Percentiles rank a stretch among this genome's conserved stretches.
Evolutionary conservation across 306 rosid genomes (phyloP).

Genomic region (Hylodesmum podocarpum): DNA sequence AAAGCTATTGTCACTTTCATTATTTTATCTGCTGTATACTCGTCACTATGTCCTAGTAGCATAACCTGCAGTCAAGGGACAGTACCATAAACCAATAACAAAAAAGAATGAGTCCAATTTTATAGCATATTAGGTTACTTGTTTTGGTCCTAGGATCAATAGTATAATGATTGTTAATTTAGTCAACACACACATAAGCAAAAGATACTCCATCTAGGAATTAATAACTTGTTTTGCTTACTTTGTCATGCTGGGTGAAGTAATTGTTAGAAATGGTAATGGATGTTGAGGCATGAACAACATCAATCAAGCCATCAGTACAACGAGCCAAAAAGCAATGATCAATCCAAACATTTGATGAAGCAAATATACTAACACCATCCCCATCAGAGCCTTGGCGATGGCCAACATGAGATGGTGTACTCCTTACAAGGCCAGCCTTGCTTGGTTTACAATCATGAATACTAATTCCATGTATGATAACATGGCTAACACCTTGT

Average conservation of each 20-base stretch:
- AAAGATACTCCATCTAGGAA: neutral
- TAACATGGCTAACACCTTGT: slow-evolving; percentile 72
- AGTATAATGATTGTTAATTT: neutral
- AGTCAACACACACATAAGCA: neutral
- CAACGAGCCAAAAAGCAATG: slow-evolving; percentile 64
- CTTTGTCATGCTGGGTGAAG: slow-evolving; percentile 82
- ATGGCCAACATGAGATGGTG: slow-evolving; percentile 60
- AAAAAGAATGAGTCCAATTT: neutral
- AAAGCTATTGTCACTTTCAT: slow-evolving; percentile 51
- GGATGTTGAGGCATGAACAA: slow-evolving; percentile 72
- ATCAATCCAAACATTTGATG: slow-evolving; percentile 78
- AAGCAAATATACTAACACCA: slow-evolving; percentile 54
- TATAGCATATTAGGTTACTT: neutral
- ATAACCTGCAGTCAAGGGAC: slow-evolving; percentile 57
- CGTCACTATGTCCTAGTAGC: slow-evolving; percentile 78
- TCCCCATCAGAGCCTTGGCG: slow-evolving; percentile 81
- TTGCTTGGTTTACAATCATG: slow-evolving; percentile 78
- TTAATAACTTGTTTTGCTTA: slow-evolving; percentile 20
- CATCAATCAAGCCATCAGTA: slow-evolving; percentile 66
- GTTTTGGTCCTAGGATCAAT: neutral
- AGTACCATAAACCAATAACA: neutral
- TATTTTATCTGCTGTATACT: slow-evolving; percentile 50
- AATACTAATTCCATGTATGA: slow-evolving; percentile 80
- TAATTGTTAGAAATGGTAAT: slow-evolving; percentile 73
- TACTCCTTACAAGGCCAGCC: slow-evolving; percentile 60